Evolutionary conservation across 345 rosid species (phyloP).

Genomic region (Eucalyptus curtisii): DNA sequence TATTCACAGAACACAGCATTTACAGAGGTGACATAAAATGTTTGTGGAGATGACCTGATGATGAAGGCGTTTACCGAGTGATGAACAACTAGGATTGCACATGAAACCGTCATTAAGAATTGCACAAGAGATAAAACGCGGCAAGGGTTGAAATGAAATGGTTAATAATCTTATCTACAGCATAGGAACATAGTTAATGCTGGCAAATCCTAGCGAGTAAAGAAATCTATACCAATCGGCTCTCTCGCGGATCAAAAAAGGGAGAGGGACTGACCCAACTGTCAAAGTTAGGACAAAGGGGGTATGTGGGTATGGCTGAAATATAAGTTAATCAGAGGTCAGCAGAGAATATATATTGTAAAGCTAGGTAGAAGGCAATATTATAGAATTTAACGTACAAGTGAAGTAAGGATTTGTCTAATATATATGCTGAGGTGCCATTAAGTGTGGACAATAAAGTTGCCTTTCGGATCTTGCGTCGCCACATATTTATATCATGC

Average conservation of each 20-base stretch:
- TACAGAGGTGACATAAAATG: not conserved
- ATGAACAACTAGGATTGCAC: not conserved
- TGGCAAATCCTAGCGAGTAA: not conserved
- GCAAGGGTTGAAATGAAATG: not conserved
- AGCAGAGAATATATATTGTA: not conserved
- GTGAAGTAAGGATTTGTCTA: not conserved
- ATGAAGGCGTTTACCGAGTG: not conserved
- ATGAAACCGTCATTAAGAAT: not conserved
- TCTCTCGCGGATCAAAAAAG: not conserved
- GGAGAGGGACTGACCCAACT: not conserved
- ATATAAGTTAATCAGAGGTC: not conserved
- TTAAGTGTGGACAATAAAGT: not conserved
- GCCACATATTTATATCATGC: not conserved
- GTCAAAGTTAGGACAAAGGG: not conserved
- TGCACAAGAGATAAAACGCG: not conserved
- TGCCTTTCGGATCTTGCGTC: constrained; percentile 21
- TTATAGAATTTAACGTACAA: not conserved
- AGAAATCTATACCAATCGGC: not conserved
- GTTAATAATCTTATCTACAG: not conserved
- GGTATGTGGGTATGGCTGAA: constrained; percentile 2
- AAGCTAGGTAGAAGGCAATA: not conserved
- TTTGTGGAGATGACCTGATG: not conserved
- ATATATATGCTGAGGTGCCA: not conserved
- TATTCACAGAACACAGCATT: not conserved
- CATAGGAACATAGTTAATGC: not conserved